phyloP scores from a whole-genome alignment of 192 early-diverging fungal species.

The Spizellomyces sp. region DNA sequence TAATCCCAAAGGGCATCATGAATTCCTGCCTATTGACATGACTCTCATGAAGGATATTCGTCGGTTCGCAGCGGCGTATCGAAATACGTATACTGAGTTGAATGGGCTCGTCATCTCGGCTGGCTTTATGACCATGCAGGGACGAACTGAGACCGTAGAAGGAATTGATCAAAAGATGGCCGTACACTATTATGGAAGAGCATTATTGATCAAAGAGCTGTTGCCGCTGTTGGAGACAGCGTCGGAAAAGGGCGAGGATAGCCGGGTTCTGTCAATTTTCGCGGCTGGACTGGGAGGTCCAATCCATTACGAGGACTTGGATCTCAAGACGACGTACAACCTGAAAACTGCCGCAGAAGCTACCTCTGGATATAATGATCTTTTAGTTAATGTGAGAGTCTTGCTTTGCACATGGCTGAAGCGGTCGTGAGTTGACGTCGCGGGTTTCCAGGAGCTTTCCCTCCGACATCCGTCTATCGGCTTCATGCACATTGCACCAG shows the following conservation, averaged over 20 bases:
- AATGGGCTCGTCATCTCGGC: conserved; percentile 29
- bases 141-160: conserved; percentile 38
- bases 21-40: conserved; percentile 31
- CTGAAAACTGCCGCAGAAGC: conserved; percentile 28
- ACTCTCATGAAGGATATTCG: conserved; percentile 25
- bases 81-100: not conserved
- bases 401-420: not conserved
- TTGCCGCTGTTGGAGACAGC: conserved; percentile 27
- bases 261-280: conserved; percentile 24
- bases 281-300: conserved; percentile 20
- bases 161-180: conserved; percentile 45
- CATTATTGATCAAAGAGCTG: conserved; percentile 30
- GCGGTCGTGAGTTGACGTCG: not conserved
- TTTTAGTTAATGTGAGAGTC: conserved; percentile 22
- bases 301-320: conserved; percentile 25
- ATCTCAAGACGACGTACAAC: conserved; percentile 28
- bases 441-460: conserved; percentile 8
- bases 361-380: conserved; percentile 33
- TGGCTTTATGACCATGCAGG: conserved; percentile 29
- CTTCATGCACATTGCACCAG: conserved; percentile 36
- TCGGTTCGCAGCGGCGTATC: conserved; percentile 16
- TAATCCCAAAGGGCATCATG: conserved; percentile 5
- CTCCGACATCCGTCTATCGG: conserved; percentile 19
- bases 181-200: conserved; percentile 36
- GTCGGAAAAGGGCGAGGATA: conserved; percentile 3